Base-by-base conservation (phyloP, 179 eudicot genomes). In the Heliamphora pulchella region DNA sequence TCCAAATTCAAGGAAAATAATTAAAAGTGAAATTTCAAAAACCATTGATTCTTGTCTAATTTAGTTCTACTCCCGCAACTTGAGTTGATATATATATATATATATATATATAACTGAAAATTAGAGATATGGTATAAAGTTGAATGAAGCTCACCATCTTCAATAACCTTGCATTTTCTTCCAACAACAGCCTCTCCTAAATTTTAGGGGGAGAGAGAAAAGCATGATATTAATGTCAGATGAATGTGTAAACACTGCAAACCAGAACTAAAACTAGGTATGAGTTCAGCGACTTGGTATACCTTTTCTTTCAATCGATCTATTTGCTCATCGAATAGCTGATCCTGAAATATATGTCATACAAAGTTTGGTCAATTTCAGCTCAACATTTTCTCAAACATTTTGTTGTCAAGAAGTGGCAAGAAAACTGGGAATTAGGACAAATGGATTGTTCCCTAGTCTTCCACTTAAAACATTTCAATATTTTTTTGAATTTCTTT, bases 261-360 rank as follows among this genome's bases (percentile, higher is more conserved):
- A 74, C 18, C 15, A 61, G 41, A 61, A 15, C 48, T 9, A 5
- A 53, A 78, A 57, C 3, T 2, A 2, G 5, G 63, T 18, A 64
- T 41, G n/a, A 41, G 14, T 78, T 48, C 62, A 44, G 22, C 1
- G n/a, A 41, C 53, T 22, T 22, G 8, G 9, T 67, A 55, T 76
- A 86, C 90, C 89, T 83, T 88, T n/a, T 80, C 76, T 83, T 74
- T 80, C 73, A 88, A 76, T 54, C 78, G 69, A 41, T 86, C 86
- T 61, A 83, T 81, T 74, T 88, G 81, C 82, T 88, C 85, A 79
- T 66, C 75, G 84, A 72, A 88, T 43, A 84, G 51, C 65, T 83
- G 81, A 68, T 79, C 87, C 90, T 88, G 84, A 14, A 82, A 79
- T 51, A 9, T 31, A 31, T 51, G 39, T 10, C 73, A 67, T 44